Conservation (phyloP, 805 yeast genomes). For the Candida multigemmis region DNA sequence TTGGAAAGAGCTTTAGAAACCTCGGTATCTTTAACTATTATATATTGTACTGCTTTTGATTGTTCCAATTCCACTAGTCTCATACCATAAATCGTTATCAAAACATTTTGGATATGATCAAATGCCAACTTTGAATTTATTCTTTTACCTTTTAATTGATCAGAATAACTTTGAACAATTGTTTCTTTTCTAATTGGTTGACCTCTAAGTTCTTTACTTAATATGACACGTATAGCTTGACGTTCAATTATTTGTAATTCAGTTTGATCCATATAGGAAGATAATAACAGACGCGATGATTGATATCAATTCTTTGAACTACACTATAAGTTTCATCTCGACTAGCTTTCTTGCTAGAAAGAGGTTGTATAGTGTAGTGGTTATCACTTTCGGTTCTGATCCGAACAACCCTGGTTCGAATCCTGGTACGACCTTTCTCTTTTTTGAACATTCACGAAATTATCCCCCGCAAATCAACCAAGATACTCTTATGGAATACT, state of each 20-base stretch:
- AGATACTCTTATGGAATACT: too few relatives aligned
- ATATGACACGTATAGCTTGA: slow-evolving; percentile 8
- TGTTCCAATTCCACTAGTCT: slow-evolving; percentile 11
- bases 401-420: slow-evolving; percentile 78
- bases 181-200: slow-evolving; percentile 15
- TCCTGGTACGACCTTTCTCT: slow-evolving; percentile 64
- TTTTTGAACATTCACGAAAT: neutral
- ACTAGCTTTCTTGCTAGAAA: too few relatives aligned
- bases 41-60: too few relatives aligned
- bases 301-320: too few relatives aligned
- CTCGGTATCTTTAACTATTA: too few relatives aligned
- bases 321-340: too few relatives aligned
- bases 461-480: too few relatives aligned
- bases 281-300: too few relatives aligned
- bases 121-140: slow-evolving; percentile 9
- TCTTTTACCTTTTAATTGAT: slow-evolving; percentile 3
- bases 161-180: slow-evolving; percentile 7
- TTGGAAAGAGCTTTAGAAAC: too few relatives aligned
- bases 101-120: slow-evolving; percentile 6
- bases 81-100: slow-evolving; percentile 18
- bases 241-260: slow-evolving; percentile 3
- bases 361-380: slow-evolving; percentile 65
- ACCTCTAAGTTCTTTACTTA: slow-evolving; percentile 12
- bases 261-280: too few relatives aligned
- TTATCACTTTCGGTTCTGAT: slow-evolving; percentile 75